Conservation (phyloP, 2,329 filamentous ascomycete genomes). For the Arthrobotrys sinensis region DNA sequence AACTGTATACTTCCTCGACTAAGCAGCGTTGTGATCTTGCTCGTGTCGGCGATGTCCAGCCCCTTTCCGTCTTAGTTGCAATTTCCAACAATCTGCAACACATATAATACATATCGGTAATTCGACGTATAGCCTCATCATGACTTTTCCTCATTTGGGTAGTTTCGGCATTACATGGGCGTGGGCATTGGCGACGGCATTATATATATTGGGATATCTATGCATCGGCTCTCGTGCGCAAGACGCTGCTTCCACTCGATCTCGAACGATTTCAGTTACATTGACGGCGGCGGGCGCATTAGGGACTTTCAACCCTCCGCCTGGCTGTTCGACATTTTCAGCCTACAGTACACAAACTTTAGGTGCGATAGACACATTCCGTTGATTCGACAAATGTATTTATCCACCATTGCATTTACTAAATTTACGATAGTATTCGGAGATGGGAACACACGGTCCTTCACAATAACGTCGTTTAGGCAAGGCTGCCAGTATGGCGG, state of each 20-base stretch:
- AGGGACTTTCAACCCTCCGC: constrained; percentile 27
- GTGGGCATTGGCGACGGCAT: not conserved
- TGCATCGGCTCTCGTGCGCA: not conserved
- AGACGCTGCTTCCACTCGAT: not conserved
- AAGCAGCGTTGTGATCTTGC: not conserved
- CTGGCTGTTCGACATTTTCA: constrained; percentile 31
- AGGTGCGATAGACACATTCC: not conserved
- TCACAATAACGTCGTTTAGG: constrained; percentile 40
- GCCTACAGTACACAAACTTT: constrained; percentile 51
- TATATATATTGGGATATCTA: not conserved
- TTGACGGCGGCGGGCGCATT: constrained; percentile 32
- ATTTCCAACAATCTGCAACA: constrained; percentile 21
- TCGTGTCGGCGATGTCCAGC: not conserved
- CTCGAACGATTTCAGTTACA: constrained; percentile 37
- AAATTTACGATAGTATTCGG: constrained; percentile 23
- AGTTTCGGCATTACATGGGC: too few relatives aligned
- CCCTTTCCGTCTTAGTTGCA: not conserved
- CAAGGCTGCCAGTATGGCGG: constrained; percentile 50
- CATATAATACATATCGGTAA: not conserved
- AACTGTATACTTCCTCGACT: too few relatives aligned
- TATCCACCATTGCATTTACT: not conserved
- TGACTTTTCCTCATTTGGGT: not conserved
- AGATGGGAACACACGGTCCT: constrained; percentile 39
- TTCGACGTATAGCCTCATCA: not conserved
- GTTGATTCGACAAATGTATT: not conserved